Evolutionary conservation across 2,329 filamentous ascomycete species (phyloP).

Genomic region (Madurella fahalii): DNA sequence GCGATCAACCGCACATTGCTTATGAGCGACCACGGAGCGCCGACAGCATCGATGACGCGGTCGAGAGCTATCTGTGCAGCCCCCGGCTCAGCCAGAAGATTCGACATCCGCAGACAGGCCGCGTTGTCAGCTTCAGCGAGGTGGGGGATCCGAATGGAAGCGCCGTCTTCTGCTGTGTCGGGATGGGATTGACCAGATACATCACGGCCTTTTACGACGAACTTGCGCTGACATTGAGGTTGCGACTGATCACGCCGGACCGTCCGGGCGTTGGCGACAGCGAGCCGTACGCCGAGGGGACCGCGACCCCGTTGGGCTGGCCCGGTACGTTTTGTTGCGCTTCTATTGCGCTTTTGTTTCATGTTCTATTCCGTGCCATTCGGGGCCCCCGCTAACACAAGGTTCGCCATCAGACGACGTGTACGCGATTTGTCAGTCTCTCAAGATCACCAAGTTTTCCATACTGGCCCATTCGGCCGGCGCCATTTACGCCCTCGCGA

Average conservation of each 20-base stretch:
- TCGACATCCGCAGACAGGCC: slow-evolving; percentile 76
- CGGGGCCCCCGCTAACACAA: background rate
- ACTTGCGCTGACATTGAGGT: slow-evolving; percentile 78
- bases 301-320: slow-evolving; percentile 86
- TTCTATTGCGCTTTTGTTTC: too few species aligned
- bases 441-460: slow-evolving; percentile 94
- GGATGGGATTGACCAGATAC: slow-evolving; percentile 94
- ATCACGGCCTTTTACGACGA: slow-evolving; percentile 98
- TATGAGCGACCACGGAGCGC: slow-evolving; percentile 73
- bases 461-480: slow-evolving; percentile 94
- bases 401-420: slow-evolving; percentile 60
- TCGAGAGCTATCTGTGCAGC: slow-evolving; percentile 78
- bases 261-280: slow-evolving; percentile 91
- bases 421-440: slow-evolving; percentile 83
- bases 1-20: slow-evolving; percentile 41
- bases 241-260: slow-evolving; percentile 90
- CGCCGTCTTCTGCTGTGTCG: slow-evolving; percentile 93
- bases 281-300: slow-evolving; percentile 75
- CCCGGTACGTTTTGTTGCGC: slow-evolving; percentile 59
- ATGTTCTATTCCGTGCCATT: background rate
- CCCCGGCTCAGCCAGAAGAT: slow-evolving; percentile 86
- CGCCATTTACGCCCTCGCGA: slow-evolving; percentile 95
- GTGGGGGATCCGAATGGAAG: slow-evolving; percentile 89
- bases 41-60: slow-evolving; percentile 85
- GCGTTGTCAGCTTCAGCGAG: slow-evolving; percentile 91